phyloP scores from a whole-genome alignment of 768 basidiomycete species.

The Boletus sp. region DNA sequence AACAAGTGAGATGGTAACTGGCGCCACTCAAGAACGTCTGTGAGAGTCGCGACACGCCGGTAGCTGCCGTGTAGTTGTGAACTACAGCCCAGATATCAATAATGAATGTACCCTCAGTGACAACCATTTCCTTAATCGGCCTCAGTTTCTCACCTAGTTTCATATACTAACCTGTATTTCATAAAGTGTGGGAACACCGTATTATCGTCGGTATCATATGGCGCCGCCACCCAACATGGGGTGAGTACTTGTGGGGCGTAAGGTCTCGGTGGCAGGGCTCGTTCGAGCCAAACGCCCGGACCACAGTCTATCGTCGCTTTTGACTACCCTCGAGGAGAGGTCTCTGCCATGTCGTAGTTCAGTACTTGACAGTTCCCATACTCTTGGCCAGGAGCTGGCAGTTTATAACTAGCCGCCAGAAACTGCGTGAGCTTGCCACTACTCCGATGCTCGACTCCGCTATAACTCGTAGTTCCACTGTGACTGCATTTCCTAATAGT shows the following conservation, averaged over 20 bases:
- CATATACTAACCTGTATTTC: neutral
- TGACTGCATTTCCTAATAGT: neutral
- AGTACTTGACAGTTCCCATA: neutral
- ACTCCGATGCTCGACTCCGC: too few relatives aligned
- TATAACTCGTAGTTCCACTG: too few relatives aligned
- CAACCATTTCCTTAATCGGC: neutral
- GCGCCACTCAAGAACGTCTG: neutral
- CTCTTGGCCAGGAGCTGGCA: neutral
- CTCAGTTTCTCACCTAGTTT: neutral
- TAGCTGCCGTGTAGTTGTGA: neutral
- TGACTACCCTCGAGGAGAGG: slow-evolving; percentile 1
- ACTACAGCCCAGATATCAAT: neutral
- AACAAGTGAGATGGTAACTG: slow-evolving; percentile 1
- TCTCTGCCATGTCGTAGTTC: neutral
- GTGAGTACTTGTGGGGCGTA: neutral
- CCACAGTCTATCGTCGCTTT: neutral
- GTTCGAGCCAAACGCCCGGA: neutral
- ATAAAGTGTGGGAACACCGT: neutral
- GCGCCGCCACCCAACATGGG: slow-evolving; percentile 1
- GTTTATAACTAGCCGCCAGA: neutral
- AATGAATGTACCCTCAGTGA: neutral
- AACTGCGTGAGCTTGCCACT: neutral
- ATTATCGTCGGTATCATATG: neutral
- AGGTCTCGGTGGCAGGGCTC: neutral
- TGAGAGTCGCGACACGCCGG: neutral